Percentiles rank a stretch among this genome's conserved stretches.
Conservation (phyloP, 805 yeast species). For the Ascoidea asiatica region DNA sequence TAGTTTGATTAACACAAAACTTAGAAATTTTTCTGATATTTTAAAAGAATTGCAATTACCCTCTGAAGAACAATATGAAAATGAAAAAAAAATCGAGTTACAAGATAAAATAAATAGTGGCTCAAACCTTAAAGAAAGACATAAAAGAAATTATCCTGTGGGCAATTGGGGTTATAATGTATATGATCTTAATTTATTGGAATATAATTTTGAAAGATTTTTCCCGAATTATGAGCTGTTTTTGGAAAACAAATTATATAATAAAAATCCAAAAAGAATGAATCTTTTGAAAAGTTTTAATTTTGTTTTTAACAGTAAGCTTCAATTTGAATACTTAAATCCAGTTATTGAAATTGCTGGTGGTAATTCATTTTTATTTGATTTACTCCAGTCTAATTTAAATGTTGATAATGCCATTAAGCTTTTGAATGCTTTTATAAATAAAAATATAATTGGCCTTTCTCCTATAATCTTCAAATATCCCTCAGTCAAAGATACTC, state of each 20-base stretch:
- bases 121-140: too few species aligned
- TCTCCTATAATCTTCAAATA: too few species aligned
- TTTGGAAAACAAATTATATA: background rate
- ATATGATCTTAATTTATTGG: background rate
- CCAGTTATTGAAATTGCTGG: background rate
- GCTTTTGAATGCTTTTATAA: background rate
- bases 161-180: background rate
- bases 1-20: background rate
- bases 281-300: background rate
- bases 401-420: background rate
- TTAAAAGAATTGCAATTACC: too few species aligned
- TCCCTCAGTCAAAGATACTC: too few species aligned
- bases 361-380: background rate
- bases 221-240: background rate
- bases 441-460: too few species aligned
- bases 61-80: too few species aligned
- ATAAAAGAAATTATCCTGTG: background rate
- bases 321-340: background rate
- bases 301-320: background rate
- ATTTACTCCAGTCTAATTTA: background rate
- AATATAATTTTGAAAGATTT: too few species aligned
- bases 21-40: background rate
- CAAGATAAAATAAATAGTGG: background rate
- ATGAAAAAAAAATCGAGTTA: too few species aligned
- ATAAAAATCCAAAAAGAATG: background rate